Percentiles rank a stretch among this genome's conserved stretches.
Conservation (phyloP, 306 rosid species). For the Quercus bicolor region DNA sequence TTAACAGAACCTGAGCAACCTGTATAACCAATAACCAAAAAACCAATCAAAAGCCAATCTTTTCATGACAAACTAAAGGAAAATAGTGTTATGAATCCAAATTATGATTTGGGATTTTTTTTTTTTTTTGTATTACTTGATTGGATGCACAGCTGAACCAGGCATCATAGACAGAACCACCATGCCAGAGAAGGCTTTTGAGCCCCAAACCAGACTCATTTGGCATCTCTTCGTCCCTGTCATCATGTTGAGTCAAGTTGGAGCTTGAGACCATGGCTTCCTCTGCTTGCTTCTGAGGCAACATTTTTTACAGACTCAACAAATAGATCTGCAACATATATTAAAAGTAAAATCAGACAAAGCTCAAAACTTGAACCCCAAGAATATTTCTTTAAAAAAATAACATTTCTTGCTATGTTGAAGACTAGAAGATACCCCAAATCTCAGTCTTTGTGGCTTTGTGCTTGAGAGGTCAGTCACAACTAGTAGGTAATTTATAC, state of each 20-base stretch:
- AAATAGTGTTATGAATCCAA: slow-evolving; percentile 4
- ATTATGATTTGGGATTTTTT: slow-evolving; percentile 5
- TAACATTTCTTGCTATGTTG: background rate
- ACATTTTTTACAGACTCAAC: slow-evolving; percentile 39
- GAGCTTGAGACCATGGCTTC: slow-evolving; percentile 56
- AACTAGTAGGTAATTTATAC: slow-evolving; percentile 8
- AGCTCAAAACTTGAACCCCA: slow-evolving; percentile 16
- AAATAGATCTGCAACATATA: slow-evolving; percentile 33
- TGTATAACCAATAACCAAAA: slow-evolving; percentile 22
- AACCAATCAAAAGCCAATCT: background rate
- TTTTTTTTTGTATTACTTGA: slow-evolving; percentile 48
- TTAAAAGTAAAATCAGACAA: slow-evolving; percentile 11
- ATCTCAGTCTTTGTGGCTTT: slow-evolving; percentile 18
- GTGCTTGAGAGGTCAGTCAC: slow-evolving; percentile 3
- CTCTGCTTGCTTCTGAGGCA: slow-evolving; percentile 61
- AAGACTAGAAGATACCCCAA: slow-evolving; percentile 20
- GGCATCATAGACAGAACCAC: slow-evolving; percentile 93
- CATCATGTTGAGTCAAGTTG: slow-evolving; percentile 47
- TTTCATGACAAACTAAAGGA: background rate
- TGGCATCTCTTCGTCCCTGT: slow-evolving; percentile 49
- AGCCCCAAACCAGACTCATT: slow-evolving; percentile 38
- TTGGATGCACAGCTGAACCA: slow-evolving; percentile 98
- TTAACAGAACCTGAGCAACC: slow-evolving; percentile 95
- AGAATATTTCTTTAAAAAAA: background rate
- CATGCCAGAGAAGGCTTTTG: slow-evolving; percentile 76